A percentile compares a stretch with the other conserved stretches of the same genome.
Evolutionary conservation across 2,329 filamentous ascomycete genomes (phyloP).

Genomic region (Alternaria novae-zelandiae): DNA sequence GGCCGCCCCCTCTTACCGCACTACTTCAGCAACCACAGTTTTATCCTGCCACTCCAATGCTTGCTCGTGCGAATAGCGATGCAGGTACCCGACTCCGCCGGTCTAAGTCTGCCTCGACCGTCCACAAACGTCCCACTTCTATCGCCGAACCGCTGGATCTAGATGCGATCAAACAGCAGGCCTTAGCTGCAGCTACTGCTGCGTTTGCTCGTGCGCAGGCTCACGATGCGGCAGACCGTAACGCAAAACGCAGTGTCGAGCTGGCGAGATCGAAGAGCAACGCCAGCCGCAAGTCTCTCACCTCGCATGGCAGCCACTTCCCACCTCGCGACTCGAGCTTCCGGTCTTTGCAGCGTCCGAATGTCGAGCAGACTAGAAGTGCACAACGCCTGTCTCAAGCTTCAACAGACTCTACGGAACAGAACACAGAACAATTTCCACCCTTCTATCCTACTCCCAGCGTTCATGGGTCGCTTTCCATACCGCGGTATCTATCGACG

Average conservation of each 20-base stretch:
- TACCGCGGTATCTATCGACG: constrained; percentile 20
- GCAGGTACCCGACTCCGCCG: constrained; percentile 46
- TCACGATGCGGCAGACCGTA: constrained; percentile 21
- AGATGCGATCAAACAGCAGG: constrained; percentile 42
- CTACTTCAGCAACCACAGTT: constrained; percentile 23
- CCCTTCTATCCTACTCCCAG: constrained; percentile 23
- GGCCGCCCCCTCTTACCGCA: constrained; percentile 22
- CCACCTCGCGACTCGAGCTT: constrained; percentile 42
- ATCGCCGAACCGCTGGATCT: constrained; percentile 32
- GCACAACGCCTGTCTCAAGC: constrained; percentile 17
- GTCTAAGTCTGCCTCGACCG: constrained; percentile 46
- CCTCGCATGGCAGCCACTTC: constrained; percentile 47
- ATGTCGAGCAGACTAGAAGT: constrained; percentile 10
- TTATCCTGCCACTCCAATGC: constrained; percentile 35
- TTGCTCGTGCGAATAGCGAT: constrained; percentile 46
- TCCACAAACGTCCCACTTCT: constrained; percentile 29
- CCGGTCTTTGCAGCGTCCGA: constrained; percentile 29
- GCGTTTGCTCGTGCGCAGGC: constrained; percentile 44
- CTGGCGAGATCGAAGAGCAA: constrained; percentile 42
- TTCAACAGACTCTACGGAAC: constrained; percentile 9
- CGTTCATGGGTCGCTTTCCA: constrained; percentile 10
- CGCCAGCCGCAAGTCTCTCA: constrained; percentile 41
- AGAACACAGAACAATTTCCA: constrained; percentile 27
- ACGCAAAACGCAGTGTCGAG: constrained; percentile 24
- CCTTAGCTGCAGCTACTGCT: constrained; percentile 46